A percentile compares a stretch with the other conserved stretches of the same genome.
Evolutionary conservation across 1,284 basidiomycete species (phyloP).

Genomic region (Apiotrichum siamense): DNA sequence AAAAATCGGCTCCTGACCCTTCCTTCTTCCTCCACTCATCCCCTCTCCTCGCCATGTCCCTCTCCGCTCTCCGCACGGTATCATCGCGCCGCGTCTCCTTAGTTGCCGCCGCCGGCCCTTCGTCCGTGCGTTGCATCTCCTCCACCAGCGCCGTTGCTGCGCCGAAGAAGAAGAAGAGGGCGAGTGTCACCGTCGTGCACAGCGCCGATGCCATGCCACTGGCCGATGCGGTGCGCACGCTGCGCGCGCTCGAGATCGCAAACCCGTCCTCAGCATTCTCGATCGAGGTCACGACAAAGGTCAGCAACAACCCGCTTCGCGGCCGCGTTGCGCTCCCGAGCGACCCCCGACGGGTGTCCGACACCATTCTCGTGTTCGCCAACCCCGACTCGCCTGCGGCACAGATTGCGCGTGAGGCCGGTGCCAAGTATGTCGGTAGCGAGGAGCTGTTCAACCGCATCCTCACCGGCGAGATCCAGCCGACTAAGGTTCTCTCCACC

Average conservation of each 20-base stretch:
- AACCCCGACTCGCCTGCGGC: slow-evolving; percentile 49
- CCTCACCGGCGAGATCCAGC: slow-evolving; percentile 35
- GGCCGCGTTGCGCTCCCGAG: slow-evolving; percentile 65
- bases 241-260: slow-evolving; percentile 64
- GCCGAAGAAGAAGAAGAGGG: slow-evolving; percentile 3
- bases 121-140: background rate
- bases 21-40: background rate
- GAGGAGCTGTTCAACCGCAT: slow-evolving; percentile 68
- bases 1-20: background rate
- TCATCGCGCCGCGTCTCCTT: background rate
- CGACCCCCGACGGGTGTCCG: slow-evolving; percentile 62
- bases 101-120: slow-evolving; percentile 8
- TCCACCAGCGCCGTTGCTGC: background rate
- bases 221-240: slow-evolving; percentile 34
- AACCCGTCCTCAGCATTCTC: slow-evolving; percentile 69
- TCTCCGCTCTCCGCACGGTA: slow-evolving; percentile 7
- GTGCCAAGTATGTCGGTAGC: slow-evolving; percentile 79
- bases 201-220: slow-evolving; percentile 35
- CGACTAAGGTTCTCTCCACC: slow-evolving; percentile 59
- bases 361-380: slow-evolving; percentile 78
- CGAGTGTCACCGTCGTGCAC: background rate
- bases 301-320: slow-evolving; percentile 71
- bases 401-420: slow-evolving; percentile 68
- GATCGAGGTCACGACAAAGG: slow-evolving; percentile 68
- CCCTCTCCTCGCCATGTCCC: slow-evolving; percentile 4